Conservation (phyloP, 2,329 filamentous ascomycete genomes). For the Alternaria arborescens region DNA sequence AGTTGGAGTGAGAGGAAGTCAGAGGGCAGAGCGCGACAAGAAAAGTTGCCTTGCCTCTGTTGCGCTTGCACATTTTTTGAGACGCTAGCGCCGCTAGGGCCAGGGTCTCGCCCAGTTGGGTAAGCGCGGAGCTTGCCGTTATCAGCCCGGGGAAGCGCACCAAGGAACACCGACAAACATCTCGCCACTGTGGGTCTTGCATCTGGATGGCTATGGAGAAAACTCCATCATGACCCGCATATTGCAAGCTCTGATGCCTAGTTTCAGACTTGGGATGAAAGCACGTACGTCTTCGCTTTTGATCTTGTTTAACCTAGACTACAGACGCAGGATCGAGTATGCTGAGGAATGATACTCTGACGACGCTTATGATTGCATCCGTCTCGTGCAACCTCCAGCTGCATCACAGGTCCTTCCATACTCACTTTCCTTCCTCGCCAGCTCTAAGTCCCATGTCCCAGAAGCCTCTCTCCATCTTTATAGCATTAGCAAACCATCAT, state of each 20-base stretch:
- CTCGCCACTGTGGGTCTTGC: slow-evolving; percentile 9
- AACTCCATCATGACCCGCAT: not conserved
- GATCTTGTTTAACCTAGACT: not conserved
- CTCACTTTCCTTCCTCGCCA: not conserved
- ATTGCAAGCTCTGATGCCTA: not conserved
- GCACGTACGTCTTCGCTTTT: not conserved
- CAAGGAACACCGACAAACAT: slow-evolving; percentile 10
- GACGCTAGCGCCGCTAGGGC: slow-evolving; percentile 19
- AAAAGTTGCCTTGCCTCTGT: slow-evolving; percentile 37
- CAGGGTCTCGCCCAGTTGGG: slow-evolving; percentile 18
- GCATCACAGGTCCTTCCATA: not conserved
- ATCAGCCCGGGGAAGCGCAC: slow-evolving; percentile 15
- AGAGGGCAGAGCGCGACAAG: slow-evolving; percentile 27
- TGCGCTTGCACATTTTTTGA: slow-evolving; percentile 33
- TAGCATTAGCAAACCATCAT: slow-evolving; percentile 18
- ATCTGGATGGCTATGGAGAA: not conserved
- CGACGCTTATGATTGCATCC: not conserved
- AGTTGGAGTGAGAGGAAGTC: slow-evolving; percentile 25
- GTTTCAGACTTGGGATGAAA: not conserved
- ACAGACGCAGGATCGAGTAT: not conserved
- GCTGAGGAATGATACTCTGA: not conserved
- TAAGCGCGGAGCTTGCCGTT: slow-evolving; percentile 14
- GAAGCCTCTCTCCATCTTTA: slow-evolving; percentile 75
- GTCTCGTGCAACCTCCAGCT: not conserved
- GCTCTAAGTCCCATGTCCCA: slow-evolving; percentile 71